Conservation (phyloP, 306 rosid species). For the Vachellia pachyceras region DNA sequence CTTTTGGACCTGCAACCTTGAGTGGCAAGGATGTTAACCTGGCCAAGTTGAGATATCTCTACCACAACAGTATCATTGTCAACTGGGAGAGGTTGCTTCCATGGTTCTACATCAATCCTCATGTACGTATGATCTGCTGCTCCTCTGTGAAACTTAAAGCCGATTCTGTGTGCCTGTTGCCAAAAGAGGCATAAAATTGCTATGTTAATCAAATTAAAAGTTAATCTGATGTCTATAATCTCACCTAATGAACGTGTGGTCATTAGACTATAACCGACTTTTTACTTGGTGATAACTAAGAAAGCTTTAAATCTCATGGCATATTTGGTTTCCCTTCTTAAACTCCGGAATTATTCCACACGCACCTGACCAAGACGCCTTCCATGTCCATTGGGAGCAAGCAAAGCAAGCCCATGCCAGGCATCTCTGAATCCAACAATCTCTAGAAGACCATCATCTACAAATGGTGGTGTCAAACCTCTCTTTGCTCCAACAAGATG, state of each 20-base stretch:
- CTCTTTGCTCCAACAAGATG: slow-evolving; percentile 60
- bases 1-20: slow-evolving; percentile 63
- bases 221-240: neutral
- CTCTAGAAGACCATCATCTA: slow-evolving; percentile 91
- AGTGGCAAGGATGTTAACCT: slow-evolving; percentile 92
- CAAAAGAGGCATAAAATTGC: slow-evolving; percentile 6
- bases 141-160: slow-evolving; percentile 77
- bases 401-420: slow-evolving; percentile 95
- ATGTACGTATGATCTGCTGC: slow-evolving; percentile 76
- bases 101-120: slow-evolving; percentile 97
- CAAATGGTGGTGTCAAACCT: slow-evolving; percentile 79
- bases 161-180: slow-evolving; percentile 72
- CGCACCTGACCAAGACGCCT: slow-evolving; percentile 97
- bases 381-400: slow-evolving; percentile 98
- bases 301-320: neutral
- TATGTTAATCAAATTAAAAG: neutral
- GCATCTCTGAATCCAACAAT: slow-evolving; percentile 95
- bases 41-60: slow-evolving; percentile 90
- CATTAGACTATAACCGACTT: neutral
- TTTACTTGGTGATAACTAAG: neutral
- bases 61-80: slow-evolving; percentile 81
- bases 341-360: neutral
- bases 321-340: neutral
- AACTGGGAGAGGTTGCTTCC: slow-evolving; percentile 96
- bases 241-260: neutral